phyloP scores from a whole-genome alignment of 768 basidiomycete species.

The Tremella mesenterica region DNA sequence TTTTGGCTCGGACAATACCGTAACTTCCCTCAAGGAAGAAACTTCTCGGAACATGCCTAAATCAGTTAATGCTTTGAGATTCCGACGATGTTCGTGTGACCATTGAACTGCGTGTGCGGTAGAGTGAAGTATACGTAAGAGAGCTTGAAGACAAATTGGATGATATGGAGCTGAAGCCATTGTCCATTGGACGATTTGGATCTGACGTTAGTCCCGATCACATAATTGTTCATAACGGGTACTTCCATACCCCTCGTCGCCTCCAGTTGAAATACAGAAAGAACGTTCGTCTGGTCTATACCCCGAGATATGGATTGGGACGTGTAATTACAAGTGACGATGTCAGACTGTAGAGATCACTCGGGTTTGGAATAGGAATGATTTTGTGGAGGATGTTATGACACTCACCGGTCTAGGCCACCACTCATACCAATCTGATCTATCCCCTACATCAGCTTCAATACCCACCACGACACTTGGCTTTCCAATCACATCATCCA shows the following conservation, averaged over 20 bases:
- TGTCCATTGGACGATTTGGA: conserved; percentile 50
- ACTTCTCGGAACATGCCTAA: conserved; percentile 25
- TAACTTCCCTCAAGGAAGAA: conserved; percentile 12
- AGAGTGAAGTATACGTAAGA: conserved; percentile 44
- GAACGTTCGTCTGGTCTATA: too few species aligned
- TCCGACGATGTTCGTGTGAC: conserved; percentile 14
- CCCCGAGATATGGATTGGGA: too few species aligned
- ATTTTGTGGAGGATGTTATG: background rate
- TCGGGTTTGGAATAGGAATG: background rate
- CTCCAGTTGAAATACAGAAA: too few species aligned
- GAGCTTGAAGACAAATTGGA: conserved; percentile 47
- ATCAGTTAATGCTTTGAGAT: conserved; percentile 12
- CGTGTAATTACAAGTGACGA: too few species aligned
- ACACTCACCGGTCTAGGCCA: conserved; percentile 43
- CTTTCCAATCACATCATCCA: conserved; percentile 20
- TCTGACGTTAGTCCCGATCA: conserved; percentile 35
- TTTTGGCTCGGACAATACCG: conserved; percentile 30
- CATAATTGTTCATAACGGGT: too few species aligned
- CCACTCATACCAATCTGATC: conserved; percentile 47
- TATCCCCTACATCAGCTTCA: conserved; percentile 48
- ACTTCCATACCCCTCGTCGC: too few species aligned
- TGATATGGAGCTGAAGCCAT: conserved; percentile 46
- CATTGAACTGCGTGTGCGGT: conserved; percentile 33
- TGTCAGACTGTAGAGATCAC: too few species aligned
- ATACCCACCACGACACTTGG: conserved; percentile 47